Conservation (phyloP, 1,284 basidiomycete species). For the Pseudozyma sp. region DNA sequence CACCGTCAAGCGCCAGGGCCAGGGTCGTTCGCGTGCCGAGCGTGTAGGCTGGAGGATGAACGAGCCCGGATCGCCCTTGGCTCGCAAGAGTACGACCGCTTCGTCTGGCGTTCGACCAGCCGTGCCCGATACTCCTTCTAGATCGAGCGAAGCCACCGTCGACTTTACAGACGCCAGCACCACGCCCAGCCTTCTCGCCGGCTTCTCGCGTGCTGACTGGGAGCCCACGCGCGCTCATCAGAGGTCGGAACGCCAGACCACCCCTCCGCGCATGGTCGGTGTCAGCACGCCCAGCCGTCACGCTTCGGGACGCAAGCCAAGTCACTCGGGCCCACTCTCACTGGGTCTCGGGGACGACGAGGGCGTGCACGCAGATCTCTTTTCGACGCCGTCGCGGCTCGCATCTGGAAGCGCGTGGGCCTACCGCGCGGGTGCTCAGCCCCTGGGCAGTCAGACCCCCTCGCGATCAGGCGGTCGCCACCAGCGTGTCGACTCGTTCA, state of each 20-base stretch:
- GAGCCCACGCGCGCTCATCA: constrained; percentile 27
- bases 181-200: constrained; percentile 45
- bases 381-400: constrained; percentile 59
- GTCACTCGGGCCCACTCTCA: constrained; percentile 34
- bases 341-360: constrained; percentile 43
- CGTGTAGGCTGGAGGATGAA: constrained; percentile 53
- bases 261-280: constrained; percentile 33
- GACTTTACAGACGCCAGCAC: constrained; percentile 45
- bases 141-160: constrained; percentile 31
- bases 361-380: constrained; percentile 49
- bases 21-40: constrained; percentile 51
- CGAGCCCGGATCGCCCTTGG: constrained; percentile 61
- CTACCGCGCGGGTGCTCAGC: constrained; percentile 28
- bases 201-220: constrained; percentile 51
- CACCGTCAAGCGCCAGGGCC: constrained; percentile 49
- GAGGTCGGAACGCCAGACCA: constrained; percentile 32
- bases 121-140: constrained; percentile 40
- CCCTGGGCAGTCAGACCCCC: constrained; percentile 39
- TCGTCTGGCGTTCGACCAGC: constrained; percentile 42
- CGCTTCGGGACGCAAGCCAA: constrained; percentile 41
- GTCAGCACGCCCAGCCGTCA: constrained; percentile 51
- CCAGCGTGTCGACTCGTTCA: constrained; percentile 48
- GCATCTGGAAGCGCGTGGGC: constrained; percentile 47
- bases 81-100: constrained; percentile 56
- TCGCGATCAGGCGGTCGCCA: constrained; percentile 44